These are phyloP conservation scores for Kipferlia bialata DNA, from an alignment of 78 protist species.

Conservation along the genomic window DNA sequence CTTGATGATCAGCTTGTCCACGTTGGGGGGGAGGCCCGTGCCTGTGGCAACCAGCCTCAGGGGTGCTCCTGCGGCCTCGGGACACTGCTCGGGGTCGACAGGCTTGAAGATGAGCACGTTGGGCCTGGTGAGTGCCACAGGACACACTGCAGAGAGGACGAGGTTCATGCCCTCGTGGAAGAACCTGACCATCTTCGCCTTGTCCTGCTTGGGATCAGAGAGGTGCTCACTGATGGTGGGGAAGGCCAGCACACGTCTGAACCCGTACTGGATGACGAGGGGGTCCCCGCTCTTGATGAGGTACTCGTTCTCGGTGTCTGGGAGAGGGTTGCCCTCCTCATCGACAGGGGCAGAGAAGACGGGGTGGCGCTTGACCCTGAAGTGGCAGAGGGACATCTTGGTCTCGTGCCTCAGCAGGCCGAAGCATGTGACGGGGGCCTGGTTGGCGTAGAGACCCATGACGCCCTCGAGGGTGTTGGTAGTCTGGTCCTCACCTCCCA, in stretches of 20 bases:
- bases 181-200: neutral
- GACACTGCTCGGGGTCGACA: constrained; percentile 3
- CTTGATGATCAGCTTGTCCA: constrained; percentile 79
- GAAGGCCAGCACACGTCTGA: neutral
- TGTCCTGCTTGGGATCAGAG: neutral
- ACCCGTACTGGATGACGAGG: neutral
- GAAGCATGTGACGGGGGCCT: constrained; percentile 23
- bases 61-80: neutral
- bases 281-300: neutral
- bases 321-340: too few relatives aligned
- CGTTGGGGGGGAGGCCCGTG: constrained; percentile 36
- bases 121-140: too few relatives aligned
- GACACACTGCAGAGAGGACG: too few relatives aligned
- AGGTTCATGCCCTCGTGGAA: neutral
- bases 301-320: neutral
- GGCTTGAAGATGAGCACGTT: neutral
- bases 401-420: constrained; percentile 71
- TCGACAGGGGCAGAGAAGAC: neutral
- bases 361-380: constrained; percentile 25
- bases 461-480: neutral
- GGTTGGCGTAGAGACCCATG: neutral
- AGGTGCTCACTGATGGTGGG: neutral
- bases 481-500: neutral
- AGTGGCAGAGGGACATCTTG: constrained; percentile 67
- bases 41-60: constrained; percentile 28